Evolutionary conservation across 257 asterid genomes (phyloP).

Genomic region (Hygrophila difformis): DNA sequence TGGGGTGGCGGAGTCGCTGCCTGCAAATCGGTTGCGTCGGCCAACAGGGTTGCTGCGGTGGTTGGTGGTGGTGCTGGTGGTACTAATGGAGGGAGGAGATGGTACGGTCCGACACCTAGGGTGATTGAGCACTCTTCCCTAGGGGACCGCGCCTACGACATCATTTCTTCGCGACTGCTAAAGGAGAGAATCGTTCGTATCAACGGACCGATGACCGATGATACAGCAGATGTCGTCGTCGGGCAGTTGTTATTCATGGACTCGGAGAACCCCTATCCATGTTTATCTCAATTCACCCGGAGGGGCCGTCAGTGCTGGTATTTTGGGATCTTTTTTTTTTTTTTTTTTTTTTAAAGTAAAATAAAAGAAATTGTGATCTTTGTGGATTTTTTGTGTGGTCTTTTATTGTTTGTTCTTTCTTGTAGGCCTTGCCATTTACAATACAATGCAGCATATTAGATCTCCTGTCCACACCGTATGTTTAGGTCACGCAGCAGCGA

Average conservation of each 20-base stretch:
- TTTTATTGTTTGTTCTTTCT: not conserved
- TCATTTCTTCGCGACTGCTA: constrained; percentile 76
- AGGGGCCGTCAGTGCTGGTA: constrained; percentile 91
- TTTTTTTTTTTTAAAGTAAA: not conserved
- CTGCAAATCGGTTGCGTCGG: constrained; percentile 21
- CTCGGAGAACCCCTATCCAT: constrained; percentile 85
- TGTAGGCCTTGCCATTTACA: constrained; percentile 93
- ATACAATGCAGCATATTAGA: constrained; percentile 89
- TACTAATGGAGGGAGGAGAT: constrained; percentile 23
- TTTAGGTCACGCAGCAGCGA: constrained; percentile 95
- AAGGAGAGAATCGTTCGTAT: constrained; percentile 91
- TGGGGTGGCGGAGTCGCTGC: constrained; percentile 22
- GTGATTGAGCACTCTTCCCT: constrained; percentile 88
- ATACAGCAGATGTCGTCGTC: constrained; percentile 83
- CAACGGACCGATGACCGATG: constrained; percentile 80
- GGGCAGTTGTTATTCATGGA: constrained; percentile 93
- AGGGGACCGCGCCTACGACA: constrained; percentile 93
- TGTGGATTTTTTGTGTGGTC: no score
- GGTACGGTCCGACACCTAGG: constrained; percentile 70
- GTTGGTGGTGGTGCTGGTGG: not conserved
- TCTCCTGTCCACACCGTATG: constrained; percentile 86
- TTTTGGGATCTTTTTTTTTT: not conserved
- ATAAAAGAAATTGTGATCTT: not conserved
- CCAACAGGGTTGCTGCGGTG: not conserved
- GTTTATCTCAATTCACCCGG: constrained; percentile 96